Evolutionary conservation across 805 yeast species (phyloP).

Genomic region (Candida insectalens): DNA sequence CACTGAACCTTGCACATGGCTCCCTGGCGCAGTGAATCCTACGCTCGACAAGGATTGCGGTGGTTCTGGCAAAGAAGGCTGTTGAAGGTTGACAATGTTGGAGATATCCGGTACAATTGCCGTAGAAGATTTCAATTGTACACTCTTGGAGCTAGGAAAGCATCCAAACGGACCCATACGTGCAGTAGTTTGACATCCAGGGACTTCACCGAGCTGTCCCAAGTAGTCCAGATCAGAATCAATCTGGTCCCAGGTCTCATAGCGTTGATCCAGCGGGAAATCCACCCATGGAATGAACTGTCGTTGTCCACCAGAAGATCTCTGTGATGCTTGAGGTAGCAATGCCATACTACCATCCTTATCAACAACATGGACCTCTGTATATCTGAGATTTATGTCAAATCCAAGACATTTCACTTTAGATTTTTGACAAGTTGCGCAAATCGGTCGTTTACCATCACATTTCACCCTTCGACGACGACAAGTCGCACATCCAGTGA

Average conservation of each 20-base stretch:
- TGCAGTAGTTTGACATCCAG: too few relatives aligned
- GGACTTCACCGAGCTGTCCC: constrained; percentile 14
- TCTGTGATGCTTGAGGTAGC: neutral
- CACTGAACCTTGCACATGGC: too few relatives aligned
- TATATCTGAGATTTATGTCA: constrained; percentile 38
- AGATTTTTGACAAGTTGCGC: constrained; percentile 37
- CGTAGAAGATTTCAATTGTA: neutral
- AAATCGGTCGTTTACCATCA: constrained; percentile 35
- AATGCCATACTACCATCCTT: constrained; percentile 9
- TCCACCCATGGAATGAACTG: neutral
- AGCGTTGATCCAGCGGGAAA: neutral
- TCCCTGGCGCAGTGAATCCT: too few relatives aligned
- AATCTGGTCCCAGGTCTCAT: neutral
- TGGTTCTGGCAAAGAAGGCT: neutral
- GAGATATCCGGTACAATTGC: neutral
- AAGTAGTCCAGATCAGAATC: neutral
- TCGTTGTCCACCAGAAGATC: neutral
- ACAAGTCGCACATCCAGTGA: constrained; percentile 50
- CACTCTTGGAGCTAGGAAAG: neutral
- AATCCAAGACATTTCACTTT: constrained; percentile 39
- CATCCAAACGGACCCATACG: constrained; percentile 22
- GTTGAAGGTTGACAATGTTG: neutral
- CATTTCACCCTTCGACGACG: constrained; percentile 43
- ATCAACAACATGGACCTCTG: constrained; percentile 28
- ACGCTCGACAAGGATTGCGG: too few relatives aligned